Conservation (phyloP, 129 eudicot genomes). For the Gnaphalium uliginosum region DNA sequence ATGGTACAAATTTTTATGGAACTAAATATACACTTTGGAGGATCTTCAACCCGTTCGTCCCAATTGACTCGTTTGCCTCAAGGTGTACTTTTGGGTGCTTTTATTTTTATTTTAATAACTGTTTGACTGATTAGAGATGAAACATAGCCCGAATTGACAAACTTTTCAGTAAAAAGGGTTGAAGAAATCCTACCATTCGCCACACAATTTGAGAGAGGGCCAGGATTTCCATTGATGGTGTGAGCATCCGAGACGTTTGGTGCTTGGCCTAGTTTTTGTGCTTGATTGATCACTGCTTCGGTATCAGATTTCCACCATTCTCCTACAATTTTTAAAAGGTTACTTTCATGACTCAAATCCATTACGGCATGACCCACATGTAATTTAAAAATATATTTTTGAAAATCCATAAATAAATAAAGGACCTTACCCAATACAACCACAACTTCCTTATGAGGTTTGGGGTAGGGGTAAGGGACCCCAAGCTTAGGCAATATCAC, state of each 20-base stretch:
- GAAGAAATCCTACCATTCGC: slow-evolving; percentile 42
- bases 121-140: not conserved
- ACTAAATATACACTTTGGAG: no score
- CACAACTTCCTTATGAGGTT: slow-evolving; percentile 60
- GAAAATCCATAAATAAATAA: not conserved
- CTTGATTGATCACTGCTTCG: slow-evolving; percentile 68
- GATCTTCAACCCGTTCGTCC: not conserved
- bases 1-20: not conserved
- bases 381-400: no score
- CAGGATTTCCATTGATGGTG: slow-evolving; percentile 80
- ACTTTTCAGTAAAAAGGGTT: not conserved
- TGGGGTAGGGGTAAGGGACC: slow-evolving; percentile 73
- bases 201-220: slow-evolving; percentile 51
- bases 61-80: no score
- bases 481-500: slow-evolving; percentile 77
- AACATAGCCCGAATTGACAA: not conserved
- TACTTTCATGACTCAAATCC: slow-evolving; percentile 5
- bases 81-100: no score
- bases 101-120: not conserved
- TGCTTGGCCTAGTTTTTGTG: slow-evolving; percentile 53
- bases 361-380: not conserved
- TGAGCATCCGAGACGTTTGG: slow-evolving; percentile 90
- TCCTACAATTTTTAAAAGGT: slow-evolving; percentile 30
- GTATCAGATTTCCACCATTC: slow-evolving; percentile 96
- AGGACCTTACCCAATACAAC: slow-evolving; percentile 51